Evolutionary conservation across 1,139 yeast genomes (phyloP), one percentile per base, ranked within the genome.

Genomic region (Ogataea hybrid): DNA sequence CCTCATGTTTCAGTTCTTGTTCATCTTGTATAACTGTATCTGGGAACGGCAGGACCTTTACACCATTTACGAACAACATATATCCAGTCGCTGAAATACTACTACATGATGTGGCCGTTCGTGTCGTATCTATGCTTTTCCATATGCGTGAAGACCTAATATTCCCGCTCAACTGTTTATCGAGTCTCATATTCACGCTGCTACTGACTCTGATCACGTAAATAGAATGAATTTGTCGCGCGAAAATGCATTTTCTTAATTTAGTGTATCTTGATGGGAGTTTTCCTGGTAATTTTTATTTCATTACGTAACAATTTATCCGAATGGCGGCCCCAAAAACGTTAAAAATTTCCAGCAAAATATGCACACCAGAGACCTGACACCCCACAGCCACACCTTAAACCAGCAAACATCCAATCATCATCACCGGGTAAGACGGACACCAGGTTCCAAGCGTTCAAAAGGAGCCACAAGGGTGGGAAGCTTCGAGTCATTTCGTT

Each of bases 101-200:
- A 81, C 25, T 79, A 74, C 56, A 64, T 77, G 53, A 70, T 70
- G 46, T 80, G 85, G 84, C 85, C 86, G 6, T 60, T 74, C 35
- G 73, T 78, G 43, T 76, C 82, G 11, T 61, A 73, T 3, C 49
- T 71, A 28, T 70, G 75, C 47, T 80, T 81, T 64, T 70, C 33
- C 65, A 72, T 37, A 59, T 79, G 11, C 78, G 78, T 0, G 64
- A 68, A 23, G 60, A 66, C 28, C 59, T 73, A 51, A 70, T 79
- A 56, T 79, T 80, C 59, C 82, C 83, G 1, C 67, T 75, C 39
- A 80, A 77, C 52, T 79, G 85, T 54, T 52, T 75, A 37, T 79
- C 79, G 12, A 74, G 70, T 44, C 66, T 80, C 46, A 46, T 77
- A 1, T 81, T 84, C 81, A 77, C 78, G 46, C 58, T 79, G 33